These are phyloP conservation scores for Ajuga chamaepitys DNA, from an alignment of 257 asterid species.

Conservation along the genomic window DNA sequence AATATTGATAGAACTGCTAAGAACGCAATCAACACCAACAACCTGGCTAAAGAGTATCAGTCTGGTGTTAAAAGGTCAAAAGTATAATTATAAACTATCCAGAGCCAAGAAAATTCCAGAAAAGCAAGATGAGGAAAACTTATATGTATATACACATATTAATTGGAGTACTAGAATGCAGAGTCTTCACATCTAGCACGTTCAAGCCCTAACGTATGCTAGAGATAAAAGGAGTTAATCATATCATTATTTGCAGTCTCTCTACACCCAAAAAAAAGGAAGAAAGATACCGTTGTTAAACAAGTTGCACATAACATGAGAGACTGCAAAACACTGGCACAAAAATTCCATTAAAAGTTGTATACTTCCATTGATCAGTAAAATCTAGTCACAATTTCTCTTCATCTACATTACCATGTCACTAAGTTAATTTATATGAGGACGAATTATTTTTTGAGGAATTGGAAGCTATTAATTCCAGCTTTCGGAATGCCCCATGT, in stretches of 20 bases:
- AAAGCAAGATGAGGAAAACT: not conserved
- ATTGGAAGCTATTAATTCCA: not conserved
- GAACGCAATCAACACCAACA: conserved; percentile 80
- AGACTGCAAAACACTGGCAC: not conserved
- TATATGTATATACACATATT: not conserved
- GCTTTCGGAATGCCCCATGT: not conserved
- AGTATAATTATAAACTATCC: not conserved
- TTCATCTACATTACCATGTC: not conserved
- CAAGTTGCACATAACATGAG: not conserved
- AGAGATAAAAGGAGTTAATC: not conserved
- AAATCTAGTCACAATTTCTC: not conserved
- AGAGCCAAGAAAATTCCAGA: not conserved
- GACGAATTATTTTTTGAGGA: not conserved
- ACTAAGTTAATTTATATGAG: not conserved
- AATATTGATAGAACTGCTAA: conserved; percentile 68
- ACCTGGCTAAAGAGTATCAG: conserved; percentile 77
- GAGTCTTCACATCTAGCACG: not conserved
- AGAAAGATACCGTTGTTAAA: not conserved
- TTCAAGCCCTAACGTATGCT: not conserved
- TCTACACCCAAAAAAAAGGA: too few species aligned
- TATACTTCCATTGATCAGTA: not conserved
- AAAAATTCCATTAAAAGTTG: not conserved
- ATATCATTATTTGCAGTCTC: not conserved
- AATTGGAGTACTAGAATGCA: too few species aligned
- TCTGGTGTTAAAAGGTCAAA: conserved; percentile 21